A percentile compares a stretch with the other conserved stretches of the same genome.
These are phyloP conservation scores for Podila epigama DNA, from an alignment of 192 early-diverging fungal genomes.

Conservation along the genomic window DNA sequence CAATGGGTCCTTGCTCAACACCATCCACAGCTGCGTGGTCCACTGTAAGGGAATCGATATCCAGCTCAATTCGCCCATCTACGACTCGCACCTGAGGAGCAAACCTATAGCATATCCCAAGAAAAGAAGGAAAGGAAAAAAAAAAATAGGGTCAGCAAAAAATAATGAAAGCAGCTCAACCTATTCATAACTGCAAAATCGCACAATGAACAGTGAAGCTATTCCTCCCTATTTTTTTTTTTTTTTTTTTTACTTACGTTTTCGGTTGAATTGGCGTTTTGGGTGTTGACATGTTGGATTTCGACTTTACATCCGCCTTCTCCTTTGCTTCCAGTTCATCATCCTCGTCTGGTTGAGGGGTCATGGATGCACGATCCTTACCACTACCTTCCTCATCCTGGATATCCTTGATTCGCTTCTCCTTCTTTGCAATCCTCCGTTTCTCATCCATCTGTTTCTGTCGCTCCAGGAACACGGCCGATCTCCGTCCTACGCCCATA, in stretches of 20 bases:
- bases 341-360: not conserved
- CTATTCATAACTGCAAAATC: not conserved
- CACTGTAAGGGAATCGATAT: slow-evolving; percentile 37
- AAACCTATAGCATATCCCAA: slow-evolving; percentile 3
- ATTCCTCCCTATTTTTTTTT: too few species aligned
- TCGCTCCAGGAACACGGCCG: slow-evolving; percentile 14
- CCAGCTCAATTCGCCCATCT: slow-evolving; percentile 42
- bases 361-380: slow-evolving; percentile 7
- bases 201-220: too few species aligned
- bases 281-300: not conserved
- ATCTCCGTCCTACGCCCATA: slow-evolving; percentile 29
- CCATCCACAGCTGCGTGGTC: slow-evolving; percentile 41
- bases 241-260: slow-evolving; percentile 15
- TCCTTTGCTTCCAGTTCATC: not conserved
- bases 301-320: slow-evolving; percentile 2
- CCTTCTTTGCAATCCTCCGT: slow-evolving; percentile 12
- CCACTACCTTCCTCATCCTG: slow-evolving; percentile 12
- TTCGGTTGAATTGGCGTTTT: slow-evolving; percentile 2
- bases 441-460: slow-evolving; percentile 21
- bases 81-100: slow-evolving; percentile 46
- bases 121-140: not conserved
- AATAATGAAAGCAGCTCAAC: not conserved
- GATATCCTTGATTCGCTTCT: slow-evolving; percentile 6
- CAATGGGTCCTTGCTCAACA: slow-evolving; percentile 25
- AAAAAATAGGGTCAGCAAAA: not conserved